Percentiles rank a stretch among this genome's conserved stretches.
Conservation (phyloP, 306 rosid genomes). For the Fragaria nilgerrensis region DNA sequence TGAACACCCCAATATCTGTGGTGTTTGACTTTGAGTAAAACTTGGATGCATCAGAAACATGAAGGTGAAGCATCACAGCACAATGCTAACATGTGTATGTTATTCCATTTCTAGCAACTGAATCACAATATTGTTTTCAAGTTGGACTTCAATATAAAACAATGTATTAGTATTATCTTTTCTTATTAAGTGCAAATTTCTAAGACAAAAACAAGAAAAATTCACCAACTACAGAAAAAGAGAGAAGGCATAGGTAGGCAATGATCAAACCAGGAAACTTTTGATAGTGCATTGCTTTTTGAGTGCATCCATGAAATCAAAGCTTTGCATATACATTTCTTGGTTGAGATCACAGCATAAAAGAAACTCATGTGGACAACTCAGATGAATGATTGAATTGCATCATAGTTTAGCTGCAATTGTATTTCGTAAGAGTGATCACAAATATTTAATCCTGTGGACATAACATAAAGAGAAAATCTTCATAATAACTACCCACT, state of each 20-base stretch:
- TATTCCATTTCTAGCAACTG: background rate
- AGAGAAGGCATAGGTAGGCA: background rate
- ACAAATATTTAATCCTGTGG: background rate
- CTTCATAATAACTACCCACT: background rate
- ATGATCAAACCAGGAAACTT: background rate
- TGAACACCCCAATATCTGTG: conserved; percentile 33
- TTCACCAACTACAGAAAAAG: background rate
- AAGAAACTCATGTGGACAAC: no score
- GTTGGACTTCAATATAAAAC: no score
- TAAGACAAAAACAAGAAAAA: background rate
- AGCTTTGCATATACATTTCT: background rate
- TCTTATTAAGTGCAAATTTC: background rate
- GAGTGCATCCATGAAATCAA: background rate
- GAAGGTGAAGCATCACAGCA: background rate
- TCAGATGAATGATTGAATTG: no score
- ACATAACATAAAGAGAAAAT: background rate
- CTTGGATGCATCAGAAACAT: background rate
- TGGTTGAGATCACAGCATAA: background rate
- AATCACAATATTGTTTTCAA: no score
- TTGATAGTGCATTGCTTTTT: background rate
- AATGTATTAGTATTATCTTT: background rate
- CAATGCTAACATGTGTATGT: background rate
- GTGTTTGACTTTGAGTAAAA: background rate
- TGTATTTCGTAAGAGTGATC: no score
- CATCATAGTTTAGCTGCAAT: no score